Evolutionary conservation across 495 filamentous ascomycete species (phyloP).

Genomic region (Tuber aestivum): DNA sequence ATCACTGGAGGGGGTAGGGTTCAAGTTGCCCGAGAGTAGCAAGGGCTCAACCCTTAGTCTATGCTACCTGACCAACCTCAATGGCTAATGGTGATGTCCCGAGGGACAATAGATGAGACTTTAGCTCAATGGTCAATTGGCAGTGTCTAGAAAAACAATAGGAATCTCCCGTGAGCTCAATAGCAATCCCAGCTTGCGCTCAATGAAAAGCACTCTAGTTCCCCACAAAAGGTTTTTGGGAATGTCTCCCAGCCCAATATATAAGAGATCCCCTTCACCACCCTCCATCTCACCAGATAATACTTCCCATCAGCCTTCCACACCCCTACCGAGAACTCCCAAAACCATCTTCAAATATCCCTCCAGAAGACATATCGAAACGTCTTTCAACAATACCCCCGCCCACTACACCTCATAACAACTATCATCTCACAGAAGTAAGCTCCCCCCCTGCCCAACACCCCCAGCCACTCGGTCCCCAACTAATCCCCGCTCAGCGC

Average conservation of each 20-base stretch:
- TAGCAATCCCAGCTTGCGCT: background rate
- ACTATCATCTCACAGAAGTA: background rate
- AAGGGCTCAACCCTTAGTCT: background rate
- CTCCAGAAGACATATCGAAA: background rate
- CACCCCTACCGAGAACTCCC: no score
- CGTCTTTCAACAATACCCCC: background rate
- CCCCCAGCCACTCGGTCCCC: background rate
- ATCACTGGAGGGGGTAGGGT: background rate
- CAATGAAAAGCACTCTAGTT: background rate
- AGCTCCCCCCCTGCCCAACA: background rate
- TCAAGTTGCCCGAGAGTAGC: background rate
- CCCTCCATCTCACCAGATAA: background rate
- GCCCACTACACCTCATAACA: background rate
- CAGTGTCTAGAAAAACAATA: background rate
- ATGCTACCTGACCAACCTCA: background rate
- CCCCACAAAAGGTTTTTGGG: background rate
- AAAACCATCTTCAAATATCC: background rate
- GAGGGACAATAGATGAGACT: background rate
- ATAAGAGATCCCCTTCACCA: background rate
- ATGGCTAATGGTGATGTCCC: background rate
- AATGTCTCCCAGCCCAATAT: background rate
- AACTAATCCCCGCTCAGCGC: background rate
- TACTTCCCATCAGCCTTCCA: background rate
- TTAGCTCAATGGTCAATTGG: background rate
- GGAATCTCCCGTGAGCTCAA: background rate